These are phyloP conservation scores for Eleusine indica DNA, from an alignment of 176 grass and related monocot species.

Conservation along the genomic window DNA sequence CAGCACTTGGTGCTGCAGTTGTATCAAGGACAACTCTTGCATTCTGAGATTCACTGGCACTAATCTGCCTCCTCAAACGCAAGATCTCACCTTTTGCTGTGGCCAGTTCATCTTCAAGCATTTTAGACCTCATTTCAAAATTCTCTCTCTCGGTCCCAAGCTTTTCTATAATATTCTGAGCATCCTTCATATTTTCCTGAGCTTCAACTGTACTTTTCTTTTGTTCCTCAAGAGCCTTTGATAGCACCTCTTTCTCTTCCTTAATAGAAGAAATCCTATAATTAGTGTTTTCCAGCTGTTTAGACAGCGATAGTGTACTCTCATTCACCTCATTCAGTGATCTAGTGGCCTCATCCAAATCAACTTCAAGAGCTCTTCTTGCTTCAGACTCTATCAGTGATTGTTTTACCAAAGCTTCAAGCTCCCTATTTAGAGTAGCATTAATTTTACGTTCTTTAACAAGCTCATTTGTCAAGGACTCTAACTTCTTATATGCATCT, in stretches of 20 bases:
- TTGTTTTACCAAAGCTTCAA: slow-evolving; percentile 75
- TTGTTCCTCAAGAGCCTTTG: slow-evolving; percentile 69
- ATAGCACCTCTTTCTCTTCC: slow-evolving; percentile 69
- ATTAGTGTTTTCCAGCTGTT: slow-evolving; percentile 70
- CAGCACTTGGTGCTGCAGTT: slow-evolving; percentile 28
- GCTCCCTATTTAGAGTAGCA: slow-evolving; percentile 71
- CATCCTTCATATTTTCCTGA: slow-evolving; percentile 65
- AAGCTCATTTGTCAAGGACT: slow-evolving; percentile 64
- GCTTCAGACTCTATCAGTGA: slow-evolving; percentile 64
- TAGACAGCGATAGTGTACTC: slow-evolving; percentile 73
- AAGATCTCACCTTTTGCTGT: slow-evolving; percentile 90
- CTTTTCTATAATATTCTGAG: slow-evolving; percentile 66
- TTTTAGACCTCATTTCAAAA: slow-evolving; percentile 66
- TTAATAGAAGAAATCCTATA: slow-evolving; percentile 59
- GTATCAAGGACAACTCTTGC: slow-evolving; percentile 20
- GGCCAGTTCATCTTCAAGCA: slow-evolving; percentile 86
- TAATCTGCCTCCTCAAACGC: slow-evolving; percentile 63
- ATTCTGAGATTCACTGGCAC: slow-evolving; percentile 23
- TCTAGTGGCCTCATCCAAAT: slow-evolving; percentile 83
- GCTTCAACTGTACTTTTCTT: slow-evolving; percentile 63
- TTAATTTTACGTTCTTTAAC: slow-evolving; percentile 75
- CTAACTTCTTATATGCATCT: slow-evolving; percentile 76
- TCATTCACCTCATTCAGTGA: slow-evolving; percentile 86
- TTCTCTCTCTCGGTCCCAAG: slow-evolving; percentile 70
- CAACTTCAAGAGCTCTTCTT: slow-evolving; percentile 63